These are phyloP conservation scores for Geotrichum carabidarum DNA, from an alignment of 1,139 yeast genomes.

Conservation along the genomic window DNA sequence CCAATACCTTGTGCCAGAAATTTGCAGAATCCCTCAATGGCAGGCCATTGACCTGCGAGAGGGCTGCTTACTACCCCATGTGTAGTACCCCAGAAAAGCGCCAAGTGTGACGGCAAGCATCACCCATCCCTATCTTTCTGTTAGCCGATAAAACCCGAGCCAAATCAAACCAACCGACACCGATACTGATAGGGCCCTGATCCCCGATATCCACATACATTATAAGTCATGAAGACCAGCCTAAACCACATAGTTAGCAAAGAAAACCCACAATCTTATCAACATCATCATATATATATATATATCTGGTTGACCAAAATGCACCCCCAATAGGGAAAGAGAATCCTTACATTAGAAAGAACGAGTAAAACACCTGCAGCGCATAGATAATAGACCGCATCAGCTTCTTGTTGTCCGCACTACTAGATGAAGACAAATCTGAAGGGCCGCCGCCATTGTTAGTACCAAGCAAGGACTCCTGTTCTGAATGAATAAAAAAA, in stretches of 20 bases:
- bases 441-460: background rate
- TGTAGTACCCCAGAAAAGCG: conserved; percentile 58
- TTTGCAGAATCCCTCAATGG: conserved; percentile 43
- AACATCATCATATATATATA: background rate
- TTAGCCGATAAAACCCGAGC: background rate
- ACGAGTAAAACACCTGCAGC: conserved; percentile 69
- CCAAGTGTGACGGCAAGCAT: conserved; percentile 70
- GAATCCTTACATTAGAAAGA: conserved; percentile 53
- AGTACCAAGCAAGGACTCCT: conserved; percentile 6
- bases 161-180: background rate
- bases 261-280: background rate
- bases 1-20: too few relatives aligned
- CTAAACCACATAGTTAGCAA: conserved; percentile 17
- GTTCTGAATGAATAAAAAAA: background rate
- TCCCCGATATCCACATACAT: conserved; percentile 32
- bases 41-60: conserved; percentile 46
- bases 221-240: conserved; percentile 75
- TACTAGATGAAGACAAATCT: background rate
- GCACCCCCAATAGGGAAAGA: background rate
- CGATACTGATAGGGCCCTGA: background rate
- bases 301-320: background rate
- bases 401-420: background rate
- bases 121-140: conserved; percentile 53
- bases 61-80: conserved; percentile 47
- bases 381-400: conserved; percentile 50